Evolutionary conservation across 2,329 filamentous ascomycete species (phyloP).

Genomic region (Thielaviopsis populi): DNA sequence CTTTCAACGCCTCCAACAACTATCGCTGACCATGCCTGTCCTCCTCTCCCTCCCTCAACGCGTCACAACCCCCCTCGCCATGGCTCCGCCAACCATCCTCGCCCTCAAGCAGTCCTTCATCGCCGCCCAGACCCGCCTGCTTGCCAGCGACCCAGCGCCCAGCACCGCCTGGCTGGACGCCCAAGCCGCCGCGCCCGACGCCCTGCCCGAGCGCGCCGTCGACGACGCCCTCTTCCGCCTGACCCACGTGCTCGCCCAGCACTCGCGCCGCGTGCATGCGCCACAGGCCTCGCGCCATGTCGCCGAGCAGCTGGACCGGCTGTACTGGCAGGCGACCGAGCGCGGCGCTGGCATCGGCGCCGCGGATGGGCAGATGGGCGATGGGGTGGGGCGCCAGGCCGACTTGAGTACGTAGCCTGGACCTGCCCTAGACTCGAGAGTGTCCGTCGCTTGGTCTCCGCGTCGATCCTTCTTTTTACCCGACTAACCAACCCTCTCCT

Average conservation of each 20-base stretch:
- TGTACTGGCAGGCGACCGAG: constrained; percentile 40
- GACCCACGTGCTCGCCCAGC: constrained; percentile 48
- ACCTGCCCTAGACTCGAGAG: no score
- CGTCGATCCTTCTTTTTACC: neutral
- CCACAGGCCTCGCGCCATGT: constrained; percentile 55
- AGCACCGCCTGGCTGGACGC: constrained; percentile 34
- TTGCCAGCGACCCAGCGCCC: constrained; percentile 43
- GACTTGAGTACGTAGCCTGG: constrained; percentile 29
- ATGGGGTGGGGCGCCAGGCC: constrained; percentile 26
- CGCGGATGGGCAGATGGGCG: constrained; percentile 25
- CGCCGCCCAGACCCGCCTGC: constrained; percentile 43
- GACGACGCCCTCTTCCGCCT: constrained; percentile 43
- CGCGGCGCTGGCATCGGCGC: constrained; percentile 26
- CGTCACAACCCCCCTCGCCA: neutral
- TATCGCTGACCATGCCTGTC: no score
- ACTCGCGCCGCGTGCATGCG: constrained; percentile 50
- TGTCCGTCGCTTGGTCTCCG: no score
- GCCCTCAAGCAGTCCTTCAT: constrained; percentile 52
- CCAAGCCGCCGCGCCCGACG: constrained; percentile 26
- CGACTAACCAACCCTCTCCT: neutral
- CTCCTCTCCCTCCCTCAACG: neutral
- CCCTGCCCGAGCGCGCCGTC: constrained; percentile 34
- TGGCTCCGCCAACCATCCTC: constrained; percentile 38
- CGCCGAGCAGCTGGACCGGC: constrained; percentile 54
- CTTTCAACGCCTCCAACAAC: neutral